These are phyloP conservation scores for Capsicum chinense DNA, from an alignment of 257 asterid genomes.

Conservation along the genomic window DNA sequence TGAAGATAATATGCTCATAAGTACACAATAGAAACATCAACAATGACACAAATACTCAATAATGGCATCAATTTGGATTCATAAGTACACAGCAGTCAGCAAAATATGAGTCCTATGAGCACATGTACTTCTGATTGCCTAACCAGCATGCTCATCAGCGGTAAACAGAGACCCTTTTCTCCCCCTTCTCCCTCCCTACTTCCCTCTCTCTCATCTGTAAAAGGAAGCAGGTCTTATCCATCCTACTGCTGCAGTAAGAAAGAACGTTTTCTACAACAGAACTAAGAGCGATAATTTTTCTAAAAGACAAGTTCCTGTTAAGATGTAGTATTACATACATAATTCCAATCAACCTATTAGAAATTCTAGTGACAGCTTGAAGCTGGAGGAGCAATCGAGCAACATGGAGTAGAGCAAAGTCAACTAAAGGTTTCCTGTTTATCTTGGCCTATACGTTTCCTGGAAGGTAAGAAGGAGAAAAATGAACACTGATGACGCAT, in stretches of 20 bases:
- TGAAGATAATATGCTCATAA: neutral
- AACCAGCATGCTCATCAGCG: slow-evolving; percentile 5
- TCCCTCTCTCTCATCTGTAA: neutral
- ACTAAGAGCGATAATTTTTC: neutral
- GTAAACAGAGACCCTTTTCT: slow-evolving; percentile 2
- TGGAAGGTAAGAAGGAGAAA: neutral
- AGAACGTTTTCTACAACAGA: neutral
- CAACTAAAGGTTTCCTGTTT: neutral
- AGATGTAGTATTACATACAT: neutral
- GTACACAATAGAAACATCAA: slow-evolving; percentile 2
- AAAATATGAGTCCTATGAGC: neutral
- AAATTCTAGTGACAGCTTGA: neutral
- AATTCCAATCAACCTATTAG: neutral
- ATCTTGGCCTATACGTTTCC: neutral
- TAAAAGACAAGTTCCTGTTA: neutral
- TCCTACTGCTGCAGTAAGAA: neutral
- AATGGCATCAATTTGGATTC: neutral
- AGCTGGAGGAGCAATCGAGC: neutral
- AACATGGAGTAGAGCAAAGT: slow-evolving; percentile 3
- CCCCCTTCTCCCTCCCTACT: neutral
- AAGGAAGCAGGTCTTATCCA: slow-evolving; percentile 9
- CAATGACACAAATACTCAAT: neutral
- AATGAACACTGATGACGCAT: neutral
- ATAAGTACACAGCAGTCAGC: neutral
- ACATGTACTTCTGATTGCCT: neutral